These are phyloP conservation scores for Tetrapisispora nanseiensis DNA, from an alignment of 805 yeast species.

Conservation along the genomic window DNA sequence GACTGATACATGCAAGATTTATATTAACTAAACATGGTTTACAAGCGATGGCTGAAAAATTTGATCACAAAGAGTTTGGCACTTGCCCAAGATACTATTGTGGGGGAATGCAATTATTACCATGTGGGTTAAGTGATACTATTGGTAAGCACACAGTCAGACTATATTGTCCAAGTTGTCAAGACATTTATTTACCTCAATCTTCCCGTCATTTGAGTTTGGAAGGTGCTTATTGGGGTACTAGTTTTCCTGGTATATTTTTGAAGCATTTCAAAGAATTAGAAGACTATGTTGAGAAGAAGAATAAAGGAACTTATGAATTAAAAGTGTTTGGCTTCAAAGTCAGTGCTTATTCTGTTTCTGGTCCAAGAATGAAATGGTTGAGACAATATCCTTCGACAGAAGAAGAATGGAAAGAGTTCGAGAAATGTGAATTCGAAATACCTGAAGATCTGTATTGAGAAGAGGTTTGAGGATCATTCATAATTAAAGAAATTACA, in stretches of 20 bases:
- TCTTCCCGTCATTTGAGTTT: constrained; percentile 78
- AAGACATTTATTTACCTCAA: constrained; percentile 81
- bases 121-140: constrained; percentile 83
- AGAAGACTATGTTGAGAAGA: constrained; percentile 59
- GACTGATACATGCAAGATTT: constrained; percentile 87
- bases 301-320: constrained; percentile 46
- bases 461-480: background rate
- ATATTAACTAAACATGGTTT: constrained; percentile 84
- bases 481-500: background rate
- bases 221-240: constrained; percentile 96
- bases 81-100: constrained; percentile 84
- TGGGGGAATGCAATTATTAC: constrained; percentile 81
- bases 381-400: constrained; percentile 66
- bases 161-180: constrained; percentile 88
- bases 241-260: constrained; percentile 88
- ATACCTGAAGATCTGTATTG: constrained; percentile 32
- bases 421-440: constrained; percentile 51
- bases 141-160: constrained; percentile 90
- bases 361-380: constrained; percentile 97
- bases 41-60: constrained; percentile 87
- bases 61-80: constrained; percentile 82
- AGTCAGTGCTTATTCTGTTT: constrained; percentile 57
- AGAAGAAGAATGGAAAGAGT: constrained; percentile 52
- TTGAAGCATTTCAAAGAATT: constrained; percentile 87
- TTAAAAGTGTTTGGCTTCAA: constrained; percentile 83